Conservation (phyloP, 140 eudicot species). For the Artemisia princeps region DNA sequence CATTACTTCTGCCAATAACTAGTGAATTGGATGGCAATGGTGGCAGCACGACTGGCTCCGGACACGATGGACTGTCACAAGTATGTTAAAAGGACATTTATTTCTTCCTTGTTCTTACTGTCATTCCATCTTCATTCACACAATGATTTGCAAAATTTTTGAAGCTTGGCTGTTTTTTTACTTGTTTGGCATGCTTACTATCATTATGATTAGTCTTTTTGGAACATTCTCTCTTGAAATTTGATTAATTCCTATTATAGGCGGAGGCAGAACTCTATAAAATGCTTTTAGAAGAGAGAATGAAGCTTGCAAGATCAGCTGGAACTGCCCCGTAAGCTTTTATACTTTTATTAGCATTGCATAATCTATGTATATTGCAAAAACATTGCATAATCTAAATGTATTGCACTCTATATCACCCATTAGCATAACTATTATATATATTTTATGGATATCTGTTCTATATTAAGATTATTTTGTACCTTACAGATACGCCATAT, state of each 20-base stretch:
- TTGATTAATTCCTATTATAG: constrained; percentile 31
- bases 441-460: neutral
- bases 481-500: constrained; percentile 65
- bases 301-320: constrained; percentile 69
- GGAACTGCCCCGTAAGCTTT: constrained; percentile 92
- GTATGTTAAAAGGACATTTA: constrained; percentile 30
- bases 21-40: constrained; percentile 42
- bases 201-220: constrained; percentile 5
- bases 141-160: too few species aligned
- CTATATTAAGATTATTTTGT: constrained; percentile 8
- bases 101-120: neutral
- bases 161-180: too few species aligned
- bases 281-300: constrained; percentile 69
- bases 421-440: constrained; percentile 2
- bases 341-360: neutral
- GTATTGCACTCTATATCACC: neutral
- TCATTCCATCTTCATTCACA: neutral
- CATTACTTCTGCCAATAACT: constrained; percentile 57
- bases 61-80: constrained; percentile 50
- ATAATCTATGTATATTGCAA: neutral
- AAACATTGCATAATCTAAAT: constrained; percentile 7
- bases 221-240: neutral
- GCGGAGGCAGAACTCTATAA: constrained; percentile 66
- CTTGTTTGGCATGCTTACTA: too few species aligned
- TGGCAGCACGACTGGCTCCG: constrained; percentile 30